Conservation (phyloP, 2,329 filamentous ascomycete species). For the Byssothecium circinans region DNA sequence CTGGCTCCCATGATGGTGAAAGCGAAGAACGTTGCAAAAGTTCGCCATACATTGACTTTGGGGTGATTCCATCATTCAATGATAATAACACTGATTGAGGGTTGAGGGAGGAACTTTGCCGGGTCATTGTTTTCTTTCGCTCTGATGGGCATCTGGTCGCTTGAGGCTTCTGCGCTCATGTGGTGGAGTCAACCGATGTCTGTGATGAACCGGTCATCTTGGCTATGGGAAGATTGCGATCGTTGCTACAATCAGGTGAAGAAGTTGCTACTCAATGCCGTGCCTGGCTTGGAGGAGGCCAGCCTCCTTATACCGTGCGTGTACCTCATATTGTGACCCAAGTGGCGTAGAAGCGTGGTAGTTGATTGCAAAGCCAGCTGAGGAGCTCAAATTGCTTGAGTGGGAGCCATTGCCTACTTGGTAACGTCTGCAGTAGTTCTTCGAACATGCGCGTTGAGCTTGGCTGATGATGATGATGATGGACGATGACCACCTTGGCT, state of each 20-base stretch:
- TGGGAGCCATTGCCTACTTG: background rate
- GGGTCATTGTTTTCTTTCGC: constrained; percentile 19
- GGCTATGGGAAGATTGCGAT: background rate
- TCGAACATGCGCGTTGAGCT: background rate
- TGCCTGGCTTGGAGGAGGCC: too few relatives aligned
- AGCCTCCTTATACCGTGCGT: too few relatives aligned
- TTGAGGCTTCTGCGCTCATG: constrained; percentile 1
- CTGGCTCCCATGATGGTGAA: constrained; percentile 67
- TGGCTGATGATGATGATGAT: background rate
- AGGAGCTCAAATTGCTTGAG: background rate
- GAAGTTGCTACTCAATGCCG: too few relatives aligned
- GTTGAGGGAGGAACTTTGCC: constrained; percentile 45
- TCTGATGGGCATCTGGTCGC: background rate
- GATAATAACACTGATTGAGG: constrained; percentile 44
- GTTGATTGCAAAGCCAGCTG: background rate
- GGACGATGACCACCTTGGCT: too few relatives aligned
- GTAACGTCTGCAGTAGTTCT: background rate
- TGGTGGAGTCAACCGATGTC: background rate
- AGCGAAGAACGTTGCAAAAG: constrained; percentile 58
- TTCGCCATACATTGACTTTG: constrained; percentile 58
- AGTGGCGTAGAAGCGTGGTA: too few relatives aligned
- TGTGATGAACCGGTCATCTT: background rate
- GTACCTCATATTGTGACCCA: too few relatives aligned
- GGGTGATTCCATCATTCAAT: constrained; percentile 64
- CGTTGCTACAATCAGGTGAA: too few relatives aligned